A percentile compares a stretch with the other conserved stretches of the same genome.
Evolutionary conservation across 2,329 filamentous ascomycete species (phyloP).

Genomic region (Trichoderma oligosporum): DNA sequence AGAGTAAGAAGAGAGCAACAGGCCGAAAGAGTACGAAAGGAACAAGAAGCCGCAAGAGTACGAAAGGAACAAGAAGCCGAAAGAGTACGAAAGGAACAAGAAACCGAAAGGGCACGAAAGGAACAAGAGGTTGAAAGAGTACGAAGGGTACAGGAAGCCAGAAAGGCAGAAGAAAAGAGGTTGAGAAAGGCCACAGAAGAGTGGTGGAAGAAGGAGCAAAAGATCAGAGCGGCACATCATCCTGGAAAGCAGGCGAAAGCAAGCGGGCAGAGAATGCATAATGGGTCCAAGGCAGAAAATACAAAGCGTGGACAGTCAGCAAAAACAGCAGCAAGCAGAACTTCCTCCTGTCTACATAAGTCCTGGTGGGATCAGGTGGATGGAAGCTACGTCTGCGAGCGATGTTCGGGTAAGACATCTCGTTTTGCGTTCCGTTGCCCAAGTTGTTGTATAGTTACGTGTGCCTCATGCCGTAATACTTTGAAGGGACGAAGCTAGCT

Average conservation of each 20-base stretch:
- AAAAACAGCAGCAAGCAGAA: not conserved
- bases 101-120: no score
- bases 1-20: not conserved
- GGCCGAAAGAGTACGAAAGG: not conserved
- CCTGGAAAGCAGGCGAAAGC: no score
- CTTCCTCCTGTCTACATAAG: not conserved
- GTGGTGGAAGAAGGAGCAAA: not conserved
- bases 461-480: not conserved
- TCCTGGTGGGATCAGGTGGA: not conserved
- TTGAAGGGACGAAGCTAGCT: not conserved
- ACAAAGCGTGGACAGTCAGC: not conserved
- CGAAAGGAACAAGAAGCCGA: not conserved
- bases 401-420: not conserved
- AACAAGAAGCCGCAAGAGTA: not conserved
- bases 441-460: not conserved
- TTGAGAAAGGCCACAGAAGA: not conserved
- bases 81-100: not conserved
- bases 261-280: not conserved
- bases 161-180: not conserved
- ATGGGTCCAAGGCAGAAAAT: not conserved
- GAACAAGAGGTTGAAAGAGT: not conserved
- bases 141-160: not conserved
- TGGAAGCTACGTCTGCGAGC: not conserved
- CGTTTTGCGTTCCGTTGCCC: not conserved
- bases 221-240: not conserved